Evolutionary conservation across 129 eudicot genomes (phyloP).

Genomic region (Artemisia tridentata): DNA sequence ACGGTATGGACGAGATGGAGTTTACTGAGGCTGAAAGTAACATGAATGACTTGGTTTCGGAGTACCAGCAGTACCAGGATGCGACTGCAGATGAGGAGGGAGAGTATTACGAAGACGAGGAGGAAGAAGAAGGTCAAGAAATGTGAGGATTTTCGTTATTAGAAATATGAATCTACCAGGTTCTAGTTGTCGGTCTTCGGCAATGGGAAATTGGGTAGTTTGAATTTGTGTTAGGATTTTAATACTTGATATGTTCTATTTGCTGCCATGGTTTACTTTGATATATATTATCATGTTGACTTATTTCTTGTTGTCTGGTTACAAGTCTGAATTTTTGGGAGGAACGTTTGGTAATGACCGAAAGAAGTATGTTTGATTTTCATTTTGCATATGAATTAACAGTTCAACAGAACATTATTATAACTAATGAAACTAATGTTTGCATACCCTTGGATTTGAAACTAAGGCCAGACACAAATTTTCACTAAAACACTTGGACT

Average conservation of each 20-base stretch:
- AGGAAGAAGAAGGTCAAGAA: slow-evolving; percentile 2
- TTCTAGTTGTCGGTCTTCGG: background rate
- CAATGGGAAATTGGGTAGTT: slow-evolving; percentile 10
- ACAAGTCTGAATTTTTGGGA: background rate
- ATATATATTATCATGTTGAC: background rate
- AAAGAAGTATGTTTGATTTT: too few species aligned
- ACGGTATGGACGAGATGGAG: slow-evolving; percentile 78
- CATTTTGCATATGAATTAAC: too few species aligned
- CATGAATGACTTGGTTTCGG: slow-evolving; percentile 59
- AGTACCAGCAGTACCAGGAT: slow-evolving; percentile 70
- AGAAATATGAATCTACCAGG: background rate
- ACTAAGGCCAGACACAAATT: too few species aligned
- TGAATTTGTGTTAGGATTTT: background rate
- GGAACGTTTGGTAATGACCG: too few species aligned
- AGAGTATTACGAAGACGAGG: background rate
- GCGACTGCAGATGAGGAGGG: slow-evolving; percentile 58
- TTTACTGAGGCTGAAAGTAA: slow-evolving; percentile 66
- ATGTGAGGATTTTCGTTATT: background rate
- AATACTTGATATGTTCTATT: background rate
- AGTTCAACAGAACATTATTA: too few species aligned
- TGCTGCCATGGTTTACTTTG: background rate
- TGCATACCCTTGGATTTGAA: too few species aligned
- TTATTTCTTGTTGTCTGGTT: background rate
- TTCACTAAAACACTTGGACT: too few species aligned
- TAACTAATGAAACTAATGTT: too few species aligned